Percentiles rank a stretch among this genome's conserved stretches.
These are phyloP conservation scores for Pythium pyrilobum DNA, from an alignment of 352 stramenopile species.

Conservation along the genomic window DNA sequence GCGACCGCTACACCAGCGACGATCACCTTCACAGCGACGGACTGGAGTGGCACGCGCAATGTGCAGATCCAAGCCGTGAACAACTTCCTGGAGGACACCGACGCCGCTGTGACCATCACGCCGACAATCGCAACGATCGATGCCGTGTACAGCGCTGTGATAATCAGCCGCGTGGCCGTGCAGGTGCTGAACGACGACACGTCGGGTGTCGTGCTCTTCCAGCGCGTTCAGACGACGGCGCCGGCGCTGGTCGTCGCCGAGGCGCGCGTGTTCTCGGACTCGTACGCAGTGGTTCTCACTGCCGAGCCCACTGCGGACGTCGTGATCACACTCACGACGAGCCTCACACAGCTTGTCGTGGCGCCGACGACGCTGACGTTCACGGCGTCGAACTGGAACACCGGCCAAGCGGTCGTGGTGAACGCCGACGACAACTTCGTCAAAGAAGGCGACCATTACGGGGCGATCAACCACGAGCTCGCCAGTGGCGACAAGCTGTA, in stretches of 20 bases:
- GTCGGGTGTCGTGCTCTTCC: constrained; percentile 39
- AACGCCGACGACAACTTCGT: constrained; percentile 43
- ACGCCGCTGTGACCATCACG: constrained; percentile 21
- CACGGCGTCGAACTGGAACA: constrained; percentile 43
- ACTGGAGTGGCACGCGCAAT: constrained; percentile 29
- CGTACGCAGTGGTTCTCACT: constrained; percentile 43
- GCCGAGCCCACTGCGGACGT: constrained; percentile 42
- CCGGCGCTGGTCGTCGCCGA: constrained; percentile 46
- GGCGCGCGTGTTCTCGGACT: constrained; percentile 32
- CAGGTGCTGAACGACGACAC: constrained; percentile 51
- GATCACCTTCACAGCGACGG: constrained; percentile 22
- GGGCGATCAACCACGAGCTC: constrained; percentile 25
- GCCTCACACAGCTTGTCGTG: constrained; percentile 34
- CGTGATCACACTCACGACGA: constrained; percentile 24
- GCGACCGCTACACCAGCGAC: constrained; percentile 19
- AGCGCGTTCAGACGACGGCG: constrained; percentile 26
- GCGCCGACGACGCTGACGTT: constrained; percentile 31
- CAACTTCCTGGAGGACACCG: constrained; percentile 47
- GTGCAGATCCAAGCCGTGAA: constrained; percentile 39
- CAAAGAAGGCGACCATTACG: constrained; percentile 35
- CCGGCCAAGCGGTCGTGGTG: constrained; percentile 32
- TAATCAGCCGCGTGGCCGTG: constrained; percentile 22
- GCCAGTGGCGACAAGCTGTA: constrained; percentile 30
- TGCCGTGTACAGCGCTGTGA: constrained; percentile 24
- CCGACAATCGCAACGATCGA: constrained; percentile 30